Base-by-base conservation (phyloP, 2,329 filamentous ascomycete genomes). In the Podosphaera fusca region DNA sequence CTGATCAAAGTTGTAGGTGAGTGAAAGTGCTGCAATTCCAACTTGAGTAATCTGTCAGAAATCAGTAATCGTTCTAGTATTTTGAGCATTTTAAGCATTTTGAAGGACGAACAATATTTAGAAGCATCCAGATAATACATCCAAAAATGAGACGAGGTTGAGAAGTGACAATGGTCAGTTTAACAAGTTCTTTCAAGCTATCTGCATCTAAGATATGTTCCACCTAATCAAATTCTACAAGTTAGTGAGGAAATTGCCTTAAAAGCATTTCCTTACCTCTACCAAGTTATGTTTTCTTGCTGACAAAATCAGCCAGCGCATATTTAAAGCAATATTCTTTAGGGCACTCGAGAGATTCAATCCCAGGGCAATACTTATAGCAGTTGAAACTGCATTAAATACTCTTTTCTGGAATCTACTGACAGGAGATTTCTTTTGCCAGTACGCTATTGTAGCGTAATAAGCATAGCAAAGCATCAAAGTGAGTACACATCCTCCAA, bases 231-330 rank as follows among this genome's bases (percentile, higher is more conserved):
- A 45, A 45, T 45, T 45, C 10, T 45, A 21, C 3, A 29, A 5
- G 14, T 7, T 54, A n/a, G 21, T 29, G 21, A 40, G 29, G 12
- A 7, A 35, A 35, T n/a, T 14, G 3, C 3, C 8, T n/a, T 2
- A 21, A 33, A 36, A 35, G 31, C 21, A 46, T 4, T 6, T 9
- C 58, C 65, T n/a, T 55, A 72, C 72, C 65, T 75, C 72, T 4
- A 62, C 63, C 46, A 69, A 63, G 38, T 67, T 68, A 58, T 70
- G 67, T 45, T 67, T 65, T 4, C 67, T 63, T 7, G 65, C 63
- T 58, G 67, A 69, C 47, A 75, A 61, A 34, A 74, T 68, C 64
- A 70, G 72, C 71, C 73, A 75, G n/a, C 73, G 66, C 59, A 73
- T 63, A 58, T 73, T 71, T 12, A 67, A 62, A 2, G 71, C 69